Base-by-base conservation (phyloP, 345 rosid species). In the Barbarea vulgaris region DNA sequence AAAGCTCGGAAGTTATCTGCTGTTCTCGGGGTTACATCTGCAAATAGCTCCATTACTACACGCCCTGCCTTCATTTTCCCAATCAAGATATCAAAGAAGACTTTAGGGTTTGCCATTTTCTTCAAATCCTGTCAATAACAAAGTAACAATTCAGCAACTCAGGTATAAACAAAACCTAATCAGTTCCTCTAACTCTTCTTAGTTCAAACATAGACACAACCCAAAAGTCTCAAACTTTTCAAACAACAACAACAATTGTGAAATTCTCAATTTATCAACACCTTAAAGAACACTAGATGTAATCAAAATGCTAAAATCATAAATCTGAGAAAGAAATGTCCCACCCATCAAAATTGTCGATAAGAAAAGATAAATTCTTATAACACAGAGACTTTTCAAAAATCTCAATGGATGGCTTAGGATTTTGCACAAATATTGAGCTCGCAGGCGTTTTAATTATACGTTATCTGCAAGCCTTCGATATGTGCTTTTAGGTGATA, bases 371-470 rank as follows among this genome's bases (percentile, higher is more conserved):
- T 4, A 54, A 27, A n/a, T 27, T 48, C 66, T 71, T 59, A 77
- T 78, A 82, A 72, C 77, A 66, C 81, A 48, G 77, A 77, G 85
- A 84, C 33, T 9, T 18, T 19, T 4, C 19, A 8, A 17, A 17
- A 50, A 24, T 9, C 27, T 25, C 53, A 56, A 70, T 19, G 83
- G 77, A 76, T 80, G 83, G 73, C 51, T 34, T 37, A 51, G n/a
- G 48, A 75, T 89, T 42, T 90, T 13, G 97, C 97, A 92, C 96
- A 92, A 68, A 30, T 81, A 79, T 88, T 92, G 96, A 92, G 96
- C 91, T 84, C 85, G 42, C 80, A 80, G 93, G 78, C 79, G 79
- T 7, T 47, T 36, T 17, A 10, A 15, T 22, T n/a, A 34, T 64
- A 69, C 77, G 61, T 51, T 75, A 59, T 81, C 90, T 65, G 84